phyloP scores from a whole-genome alignment of 495 filamentous ascomycete genomes.

The Penicillium pulvis region DNA sequence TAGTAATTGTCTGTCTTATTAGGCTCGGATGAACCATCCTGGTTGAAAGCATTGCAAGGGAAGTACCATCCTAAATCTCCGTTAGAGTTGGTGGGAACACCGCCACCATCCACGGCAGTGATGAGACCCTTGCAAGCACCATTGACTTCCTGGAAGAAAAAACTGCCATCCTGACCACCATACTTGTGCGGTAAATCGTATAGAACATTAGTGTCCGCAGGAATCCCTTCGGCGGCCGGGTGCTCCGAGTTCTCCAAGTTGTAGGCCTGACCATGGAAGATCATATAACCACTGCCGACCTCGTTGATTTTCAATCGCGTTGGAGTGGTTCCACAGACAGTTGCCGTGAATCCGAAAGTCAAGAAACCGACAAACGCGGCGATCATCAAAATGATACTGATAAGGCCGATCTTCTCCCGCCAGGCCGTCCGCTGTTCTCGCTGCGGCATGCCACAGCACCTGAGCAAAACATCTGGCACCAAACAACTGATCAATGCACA shows the following conservation, averaged over 20 bases:
- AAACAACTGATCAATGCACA: conserved; percentile 93
- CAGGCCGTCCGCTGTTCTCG: conserved; percentile 91
- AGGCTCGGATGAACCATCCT: conserved; percentile 81
- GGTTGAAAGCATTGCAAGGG: conserved; percentile 87
- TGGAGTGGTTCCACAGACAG: conserved; percentile 73
- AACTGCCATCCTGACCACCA: conserved; percentile 89
- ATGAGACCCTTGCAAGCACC: conserved; percentile 94
- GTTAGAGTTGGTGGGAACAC: conserved; percentile 73
- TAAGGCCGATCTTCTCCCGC: conserved; percentile 98
- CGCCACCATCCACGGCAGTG: conserved; percentile 65
- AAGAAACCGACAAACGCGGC: conserved; percentile 91
- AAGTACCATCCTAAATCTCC: conserved; percentile 95
- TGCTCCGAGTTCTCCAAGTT: conserved; percentile 75
- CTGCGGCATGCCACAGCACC: conserved; percentile 83
- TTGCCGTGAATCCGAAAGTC: conserved; percentile 92
- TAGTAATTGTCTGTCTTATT: conserved; percentile 78
- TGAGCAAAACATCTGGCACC: conserved; percentile 82
- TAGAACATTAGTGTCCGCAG: conserved; percentile 67
- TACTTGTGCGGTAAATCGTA: conserved; percentile 80
- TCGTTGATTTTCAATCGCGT: conserved; percentile 78
- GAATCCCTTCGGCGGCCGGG: conserved; percentile 77
- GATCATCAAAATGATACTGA: conserved; percentile 88
- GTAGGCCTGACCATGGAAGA: conserved; percentile 91
- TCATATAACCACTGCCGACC: conserved; percentile 82
- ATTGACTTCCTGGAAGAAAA: conserved; percentile 98